Evolutionary conservation across 441 rosid species (phyloP), one percentile per base, ranked within the genome.

Genomic region (Populus trichocarpa): DNA sequence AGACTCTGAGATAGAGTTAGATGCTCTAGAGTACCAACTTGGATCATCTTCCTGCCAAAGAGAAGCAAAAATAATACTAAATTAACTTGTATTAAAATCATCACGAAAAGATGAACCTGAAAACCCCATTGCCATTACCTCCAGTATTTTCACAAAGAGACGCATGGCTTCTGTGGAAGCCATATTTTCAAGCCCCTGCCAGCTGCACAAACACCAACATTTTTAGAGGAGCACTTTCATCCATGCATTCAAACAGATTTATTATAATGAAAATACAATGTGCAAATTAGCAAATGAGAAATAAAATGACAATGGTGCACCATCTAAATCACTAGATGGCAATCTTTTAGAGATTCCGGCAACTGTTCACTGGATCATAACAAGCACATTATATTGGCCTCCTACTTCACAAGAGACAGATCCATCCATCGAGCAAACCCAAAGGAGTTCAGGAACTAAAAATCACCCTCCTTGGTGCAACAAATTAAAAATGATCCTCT

Each of bases 171-270:
- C 99, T 38, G 97, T 87, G 53, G 94, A 77, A 67, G 89, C 92
- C 99, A 97, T 95, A 82, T 87, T 87, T 71, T 93, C 99, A 18
- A 97, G 98, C 79, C 92, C 96, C 82, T 97, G 88, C 99, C 99
- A 95, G 84, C 99, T 95, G 86, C 87, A 85, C 3, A 81, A 77
- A 76, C 30, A 70, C 76, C 26, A 77, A 71, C 32, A 30, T 30
- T 30, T 79, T 86, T 53, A 81, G 73, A 64, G 74, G 68, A 25
- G 36, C 50, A 38, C 35, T 72, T 50, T 76, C 20, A 82, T 30
- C 50, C 70, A 36, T 33, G 22, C 26, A 22, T 20, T 38, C 16
- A 23, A 67, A 53, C n/a, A 71, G 35, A 61, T 59, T 50, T 33
- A 70, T 20, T 7, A 33, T 4, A 66, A 66, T 35, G 14, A 14